Evolutionary conservation across 2,329 filamentous ascomycete genomes (phyloP).

Genomic region (Didymella arachidicola): DNA sequence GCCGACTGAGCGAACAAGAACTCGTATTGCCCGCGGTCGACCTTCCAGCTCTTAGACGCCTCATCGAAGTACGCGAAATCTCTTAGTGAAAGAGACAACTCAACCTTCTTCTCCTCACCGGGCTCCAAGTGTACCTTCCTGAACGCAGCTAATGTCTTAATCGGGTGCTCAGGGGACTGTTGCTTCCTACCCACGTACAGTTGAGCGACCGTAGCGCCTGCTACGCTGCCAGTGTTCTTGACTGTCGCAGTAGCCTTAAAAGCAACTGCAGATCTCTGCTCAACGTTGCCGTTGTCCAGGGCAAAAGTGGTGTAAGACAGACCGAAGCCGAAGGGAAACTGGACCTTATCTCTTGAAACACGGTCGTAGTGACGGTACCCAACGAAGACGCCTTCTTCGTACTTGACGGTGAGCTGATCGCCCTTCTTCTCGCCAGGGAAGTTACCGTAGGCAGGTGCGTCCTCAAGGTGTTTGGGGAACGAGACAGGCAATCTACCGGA

Average conservation of each 20-base stretch:
- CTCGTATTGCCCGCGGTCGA: constrained; percentile 43
- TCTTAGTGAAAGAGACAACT: constrained; percentile 52
- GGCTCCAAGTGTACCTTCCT: constrained; percentile 67
- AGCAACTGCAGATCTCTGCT: constrained; percentile 62
- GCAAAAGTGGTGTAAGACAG: constrained; percentile 51
- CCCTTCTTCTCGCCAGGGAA: constrained; percentile 54
- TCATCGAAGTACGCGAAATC: constrained; percentile 49
- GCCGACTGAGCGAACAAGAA: constrained; percentile 46
- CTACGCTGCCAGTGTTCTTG: constrained; percentile 59
- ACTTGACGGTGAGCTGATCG: constrained; percentile 67
- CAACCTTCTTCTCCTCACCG: constrained; percentile 64
- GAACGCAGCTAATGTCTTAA: constrained; percentile 74
- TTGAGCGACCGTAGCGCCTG: constrained; percentile 63
- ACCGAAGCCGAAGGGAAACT: constrained; percentile 52
- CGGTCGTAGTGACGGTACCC: constrained; percentile 67
- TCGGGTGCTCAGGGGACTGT: constrained; percentile 56
- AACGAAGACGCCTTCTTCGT: constrained; percentile 62
- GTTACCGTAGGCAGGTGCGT: constrained; percentile 48
- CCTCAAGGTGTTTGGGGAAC: constrained; percentile 48
- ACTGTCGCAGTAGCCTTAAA: constrained; percentile 52
- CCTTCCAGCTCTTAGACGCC: constrained; percentile 34
- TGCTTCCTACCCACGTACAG: constrained; percentile 64
- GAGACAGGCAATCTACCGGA: constrained; percentile 52
- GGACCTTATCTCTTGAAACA: constrained; percentile 63
- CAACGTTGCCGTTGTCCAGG: constrained; percentile 63